These are phyloP conservation scores for Thamnidium elegans DNA, from an alignment of 192 early-diverging fungal genomes.

Conservation along the genomic window DNA sequence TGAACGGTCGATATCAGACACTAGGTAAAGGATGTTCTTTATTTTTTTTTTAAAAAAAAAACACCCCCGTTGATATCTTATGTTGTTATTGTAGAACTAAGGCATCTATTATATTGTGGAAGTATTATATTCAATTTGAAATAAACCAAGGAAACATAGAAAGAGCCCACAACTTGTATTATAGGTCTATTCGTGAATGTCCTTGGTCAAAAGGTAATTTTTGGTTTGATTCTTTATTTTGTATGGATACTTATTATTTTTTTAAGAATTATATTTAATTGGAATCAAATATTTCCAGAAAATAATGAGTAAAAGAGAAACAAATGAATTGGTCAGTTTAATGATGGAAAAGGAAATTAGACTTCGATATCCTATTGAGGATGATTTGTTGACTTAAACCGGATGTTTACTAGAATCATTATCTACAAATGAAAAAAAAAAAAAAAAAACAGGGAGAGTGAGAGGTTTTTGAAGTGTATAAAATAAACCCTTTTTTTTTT, in stretches of 20 bases:
- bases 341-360: conserved; percentile 71
- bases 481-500: conserved; percentile 9
- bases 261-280: conserved; percentile 53
- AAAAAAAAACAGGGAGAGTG: background rate
- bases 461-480: background rate
- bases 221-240: background rate
- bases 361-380: conserved; percentile 37
- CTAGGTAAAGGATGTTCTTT: conserved; percentile 31
- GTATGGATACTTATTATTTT: conserved; percentile 7
- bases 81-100: conserved; percentile 31
- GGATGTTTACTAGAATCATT: background rate
- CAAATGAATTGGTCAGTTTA: conserved; percentile 47
- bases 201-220: conserved; percentile 66
- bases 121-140: conserved; percentile 61
- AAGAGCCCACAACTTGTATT: conserved; percentile 52
- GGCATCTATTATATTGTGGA: conserved; percentile 56
- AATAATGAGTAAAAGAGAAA: conserved; percentile 46
- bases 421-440: background rate
- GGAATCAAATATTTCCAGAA: conserved; percentile 43
- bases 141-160: conserved; percentile 36
- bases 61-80: no score
- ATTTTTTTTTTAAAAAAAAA: conserved; percentile 17
- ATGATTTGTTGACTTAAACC: conserved; percentile 16
- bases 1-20: conserved; percentile 47
- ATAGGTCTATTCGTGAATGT: conserved; percentile 59